Percentiles rank a stretch among this genome's conserved stretches.
phyloP scores from a whole-genome alignment of 345 rosid genomes.

The Bruguiera gymnorhiza region DNA sequence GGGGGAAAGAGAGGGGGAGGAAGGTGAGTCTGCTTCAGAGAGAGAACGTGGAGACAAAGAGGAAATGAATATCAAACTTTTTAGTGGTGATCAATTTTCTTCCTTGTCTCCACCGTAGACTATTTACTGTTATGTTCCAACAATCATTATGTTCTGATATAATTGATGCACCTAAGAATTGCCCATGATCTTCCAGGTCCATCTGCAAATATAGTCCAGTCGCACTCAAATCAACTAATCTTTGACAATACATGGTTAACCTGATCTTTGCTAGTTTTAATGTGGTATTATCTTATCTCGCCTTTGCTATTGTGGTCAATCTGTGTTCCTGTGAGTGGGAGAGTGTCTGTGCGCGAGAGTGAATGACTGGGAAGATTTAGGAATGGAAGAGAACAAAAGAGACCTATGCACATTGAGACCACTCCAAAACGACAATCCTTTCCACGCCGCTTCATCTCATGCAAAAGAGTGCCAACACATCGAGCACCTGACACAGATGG shows the following conservation, averaged over 20 bases:
- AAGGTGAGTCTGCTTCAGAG: too few relatives aligned
- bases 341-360: background rate
- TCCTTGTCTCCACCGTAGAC: background rate
- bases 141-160: background rate
- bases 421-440: constrained; percentile 86
- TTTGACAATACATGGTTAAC: background rate
- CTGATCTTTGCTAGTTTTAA: background rate
- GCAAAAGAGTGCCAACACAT: constrained; percentile 75
- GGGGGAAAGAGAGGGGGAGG: too few relatives aligned
- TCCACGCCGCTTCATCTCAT: constrained; percentile 92
- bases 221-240: background rate
- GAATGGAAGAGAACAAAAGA: constrained; percentile 12
- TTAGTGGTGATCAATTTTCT: background rate
- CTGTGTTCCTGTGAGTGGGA: background rate
- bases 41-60: too few relatives aligned
- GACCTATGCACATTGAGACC: constrained; percentile 96
- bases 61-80: too few relatives aligned
- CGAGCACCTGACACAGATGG: constrained; percentile 62
- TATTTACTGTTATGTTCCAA: background rate
- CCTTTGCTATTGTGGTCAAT: too few relatives aligned
- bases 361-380: background rate
- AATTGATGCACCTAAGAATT: background rate
- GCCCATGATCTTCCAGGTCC: background rate
- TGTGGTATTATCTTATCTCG: background rate
- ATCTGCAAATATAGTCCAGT: background rate